Percentiles rank a stretch among this genome's conserved stretches.
phyloP scores from a whole-genome alignment of 2,329 filamentous ascomycete species.

The Aspergillus pseudonomiae region DNA sequence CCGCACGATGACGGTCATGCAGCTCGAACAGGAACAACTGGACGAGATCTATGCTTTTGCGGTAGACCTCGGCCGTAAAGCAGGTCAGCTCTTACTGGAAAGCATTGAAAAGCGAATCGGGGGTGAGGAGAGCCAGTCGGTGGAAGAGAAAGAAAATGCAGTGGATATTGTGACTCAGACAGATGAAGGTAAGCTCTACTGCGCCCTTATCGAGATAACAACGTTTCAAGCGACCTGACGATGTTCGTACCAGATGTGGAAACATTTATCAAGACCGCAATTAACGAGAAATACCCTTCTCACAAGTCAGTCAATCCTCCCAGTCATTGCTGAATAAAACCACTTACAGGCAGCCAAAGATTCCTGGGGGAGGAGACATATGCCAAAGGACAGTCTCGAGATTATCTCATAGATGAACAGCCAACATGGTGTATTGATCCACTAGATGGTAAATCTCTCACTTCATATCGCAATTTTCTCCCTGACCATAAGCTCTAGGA shows the following conservation, averaged over 20 bases:
- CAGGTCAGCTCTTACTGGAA: conserved; percentile 67
- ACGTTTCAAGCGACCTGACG: background rate
- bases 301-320: conserved; percentile 59
- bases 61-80: conserved; percentile 69
- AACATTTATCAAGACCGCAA: conserved; percentile 65
- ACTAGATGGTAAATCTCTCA: conserved; percentile 60
- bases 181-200: conserved; percentile 62
- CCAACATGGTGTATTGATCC: conserved; percentile 80
- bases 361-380: conserved; percentile 81
- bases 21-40: conserved; percentile 51
- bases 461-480: background rate
- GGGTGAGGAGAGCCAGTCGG: conserved; percentile 42
- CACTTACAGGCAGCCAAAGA: conserved; percentile 40
- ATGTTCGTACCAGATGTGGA: conserved; percentile 63
- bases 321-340: background rate
- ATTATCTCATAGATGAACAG: conserved; percentile 65
- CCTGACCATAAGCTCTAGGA: conserved; percentile 36
- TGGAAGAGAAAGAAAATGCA: conserved; percentile 71
- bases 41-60: conserved; percentile 71
- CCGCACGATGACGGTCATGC: conserved; percentile 24
- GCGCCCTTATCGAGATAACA: background rate
- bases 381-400: conserved; percentile 66
- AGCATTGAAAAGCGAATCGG: conserved; percentile 62
- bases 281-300: conserved; percentile 62
- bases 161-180: conserved; percentile 79